Evolutionary conservation across 2,329 filamentous ascomycete species (phyloP).

Genomic region (Colletotrichum sp.): DNA sequence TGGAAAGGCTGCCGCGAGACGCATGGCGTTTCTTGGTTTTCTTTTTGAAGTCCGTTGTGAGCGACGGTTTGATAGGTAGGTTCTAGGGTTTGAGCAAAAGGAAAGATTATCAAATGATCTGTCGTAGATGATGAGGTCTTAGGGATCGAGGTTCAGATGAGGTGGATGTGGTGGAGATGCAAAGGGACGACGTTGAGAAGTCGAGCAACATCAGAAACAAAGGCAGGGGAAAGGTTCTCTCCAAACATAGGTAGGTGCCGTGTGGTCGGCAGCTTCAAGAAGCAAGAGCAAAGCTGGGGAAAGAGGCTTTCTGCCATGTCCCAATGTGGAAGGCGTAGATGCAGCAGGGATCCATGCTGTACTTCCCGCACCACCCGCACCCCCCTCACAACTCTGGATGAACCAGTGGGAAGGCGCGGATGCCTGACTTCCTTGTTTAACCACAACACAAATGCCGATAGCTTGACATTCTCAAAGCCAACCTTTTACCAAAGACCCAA

Average conservation of each 20-base stretch:
- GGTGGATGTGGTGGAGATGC: not conserved
- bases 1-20: not conserved
- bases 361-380: slow-evolving; percentile 11
- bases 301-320: not conserved
- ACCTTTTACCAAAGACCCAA: not conserved
- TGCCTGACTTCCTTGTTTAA: not conserved
- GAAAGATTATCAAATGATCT: not conserved
- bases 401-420: not conserved
- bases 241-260: not conserved
- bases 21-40: not conserved
- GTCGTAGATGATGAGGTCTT: not conserved
- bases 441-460: not conserved
- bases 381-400: slow-evolving; percentile 8
- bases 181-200: not conserved
- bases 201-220: not conserved
- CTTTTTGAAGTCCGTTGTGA: not conserved
- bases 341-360: not conserved
- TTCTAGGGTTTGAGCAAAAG: not conserved
- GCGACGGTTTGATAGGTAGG: not conserved
- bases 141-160: not conserved
- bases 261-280: not conserved
- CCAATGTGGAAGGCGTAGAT: not conserved
- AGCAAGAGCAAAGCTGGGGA: not conserved
- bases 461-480: not conserved
- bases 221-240: not conserved